These are phyloP conservation scores for Sphaerosporella brunnea DNA, from an alignment of 495 filamentous ascomycete species.

Conservation along the genomic window DNA sequence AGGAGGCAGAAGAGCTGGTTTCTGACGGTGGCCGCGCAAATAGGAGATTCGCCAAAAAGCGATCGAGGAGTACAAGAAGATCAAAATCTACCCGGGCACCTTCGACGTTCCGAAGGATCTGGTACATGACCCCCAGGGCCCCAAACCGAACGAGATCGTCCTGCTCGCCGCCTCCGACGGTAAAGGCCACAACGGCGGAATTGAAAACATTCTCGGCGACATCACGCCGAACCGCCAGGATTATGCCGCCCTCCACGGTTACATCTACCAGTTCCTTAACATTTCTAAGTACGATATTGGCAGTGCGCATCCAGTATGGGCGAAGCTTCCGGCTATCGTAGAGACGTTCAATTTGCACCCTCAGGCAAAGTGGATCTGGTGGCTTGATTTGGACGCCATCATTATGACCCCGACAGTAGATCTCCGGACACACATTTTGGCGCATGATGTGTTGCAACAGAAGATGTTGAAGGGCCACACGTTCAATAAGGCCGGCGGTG, in stretches of 20 bases:
- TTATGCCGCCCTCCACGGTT: constrained; percentile 28
- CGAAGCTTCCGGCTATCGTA: constrained; percentile 28
- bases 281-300: constrained; percentile 28
- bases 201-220: constrained; percentile 25
- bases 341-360: constrained; percentile 27
- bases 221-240: constrained; percentile 23
- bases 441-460: constrained; percentile 18
- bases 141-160: constrained; percentile 24
- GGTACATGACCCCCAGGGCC: constrained; percentile 15
- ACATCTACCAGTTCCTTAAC: constrained; percentile 28
- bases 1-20: too few relatives aligned
- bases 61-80: constrained; percentile 6
- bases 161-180: constrained; percentile 29
- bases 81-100: background rate
- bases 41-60: constrained; percentile 11
- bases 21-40: background rate
- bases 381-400: constrained; percentile 29
- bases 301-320: constrained; percentile 26
- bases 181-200: constrained; percentile 28
- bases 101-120: constrained; percentile 16
- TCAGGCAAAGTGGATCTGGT: constrained; percentile 29
- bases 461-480: constrained; percentile 3
- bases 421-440: constrained; percentile 19
- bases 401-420: constrained; percentile 26
- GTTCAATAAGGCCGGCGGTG: constrained; percentile 1